Evolutionary conservation across 345 rosid genomes (phyloP).

Genomic region (Euclidium syriacum): DNA sequence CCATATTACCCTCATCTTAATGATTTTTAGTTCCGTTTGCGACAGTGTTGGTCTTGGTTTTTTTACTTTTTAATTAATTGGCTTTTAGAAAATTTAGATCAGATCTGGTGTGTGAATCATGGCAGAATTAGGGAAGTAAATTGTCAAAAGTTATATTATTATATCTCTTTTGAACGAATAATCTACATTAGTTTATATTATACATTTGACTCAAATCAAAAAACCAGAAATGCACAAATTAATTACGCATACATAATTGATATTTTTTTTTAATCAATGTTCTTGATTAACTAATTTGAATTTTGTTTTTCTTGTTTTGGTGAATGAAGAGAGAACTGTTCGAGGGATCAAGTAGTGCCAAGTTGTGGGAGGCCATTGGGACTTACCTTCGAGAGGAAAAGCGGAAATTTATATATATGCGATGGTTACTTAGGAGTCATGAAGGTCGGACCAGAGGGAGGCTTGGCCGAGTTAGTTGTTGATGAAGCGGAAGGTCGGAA

Average conservation of each 20-base stretch:
- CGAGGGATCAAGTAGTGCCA: slow-evolving; percentile 35
- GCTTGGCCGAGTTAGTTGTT: slow-evolving; percentile 44
- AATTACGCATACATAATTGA: too few species aligned
- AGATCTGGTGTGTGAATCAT: too few species aligned
- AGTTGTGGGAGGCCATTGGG: slow-evolving; percentile 77
- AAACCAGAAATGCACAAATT: too few species aligned
- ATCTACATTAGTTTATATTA: too few species aligned
- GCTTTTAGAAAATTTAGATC: too few species aligned
- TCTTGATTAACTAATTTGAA: background rate
- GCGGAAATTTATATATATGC: slow-evolving; percentile 68
- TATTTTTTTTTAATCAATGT: too few species aligned
- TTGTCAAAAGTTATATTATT: too few species aligned
- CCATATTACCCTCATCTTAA: background rate
- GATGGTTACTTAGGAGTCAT: slow-evolving; percentile 69
- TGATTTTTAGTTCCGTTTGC: too few species aligned
- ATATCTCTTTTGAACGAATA: too few species aligned
- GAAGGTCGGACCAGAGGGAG: slow-evolving; percentile 65
- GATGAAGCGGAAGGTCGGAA: slow-evolving; percentile 48
- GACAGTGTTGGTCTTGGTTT: too few species aligned
- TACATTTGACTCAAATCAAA: too few species aligned
- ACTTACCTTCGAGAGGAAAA: slow-evolving; percentile 43
- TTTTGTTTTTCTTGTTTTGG: background rate
- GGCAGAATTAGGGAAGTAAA: too few species aligned
- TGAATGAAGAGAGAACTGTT: slow-evolving; percentile 24
- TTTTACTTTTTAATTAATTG: background rate